Evolutionary conservation across 2,329 filamentous ascomycete genomes (phyloP).

Genomic region (Aureobasidium sp.): DNA sequence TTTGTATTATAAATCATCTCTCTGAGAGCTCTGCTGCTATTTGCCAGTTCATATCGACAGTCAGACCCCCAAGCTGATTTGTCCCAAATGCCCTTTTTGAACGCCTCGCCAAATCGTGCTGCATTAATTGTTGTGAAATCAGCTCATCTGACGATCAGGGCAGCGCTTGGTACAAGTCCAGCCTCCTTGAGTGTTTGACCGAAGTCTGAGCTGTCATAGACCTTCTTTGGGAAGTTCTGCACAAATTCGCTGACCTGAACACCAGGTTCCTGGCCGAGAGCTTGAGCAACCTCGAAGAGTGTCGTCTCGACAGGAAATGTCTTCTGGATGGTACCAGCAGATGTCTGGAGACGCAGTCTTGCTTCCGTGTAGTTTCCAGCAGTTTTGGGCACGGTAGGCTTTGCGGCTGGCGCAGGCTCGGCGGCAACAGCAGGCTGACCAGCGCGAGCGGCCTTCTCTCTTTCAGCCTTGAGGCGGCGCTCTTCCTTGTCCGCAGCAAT

Average conservation of each 20-base stretch:
- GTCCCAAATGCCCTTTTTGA: not conserved
- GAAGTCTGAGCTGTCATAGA: conserved; percentile 64
- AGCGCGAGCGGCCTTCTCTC: conserved; percentile 59
- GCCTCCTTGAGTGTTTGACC: conserved; percentile 89
- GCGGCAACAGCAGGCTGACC: conserved; percentile 37
- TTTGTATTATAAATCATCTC: not conserved
- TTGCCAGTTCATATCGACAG: conserved; percentile 2
- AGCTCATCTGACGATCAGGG: conserved; percentile 60
- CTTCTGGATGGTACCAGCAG: conserved; percentile 72
- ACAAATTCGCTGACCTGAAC: conserved; percentile 67
- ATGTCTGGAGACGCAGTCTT: conserved; percentile 72
- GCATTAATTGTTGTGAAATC: not conserved
- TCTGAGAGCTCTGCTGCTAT: not conserved
- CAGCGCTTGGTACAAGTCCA: conserved; percentile 83
- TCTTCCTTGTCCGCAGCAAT: conserved; percentile 94
- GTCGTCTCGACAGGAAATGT: conserved; percentile 85
- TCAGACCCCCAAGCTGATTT: not conserved
- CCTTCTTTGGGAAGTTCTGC: conserved; percentile 81
- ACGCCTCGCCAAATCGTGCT: conserved; percentile 3
- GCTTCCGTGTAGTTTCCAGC: conserved; percentile 71
- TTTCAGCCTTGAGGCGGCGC: conserved; percentile 74
- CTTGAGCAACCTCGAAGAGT: conserved; percentile 81
- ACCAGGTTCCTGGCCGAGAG: conserved; percentile 64
- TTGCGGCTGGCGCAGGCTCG: conserved; percentile 36
- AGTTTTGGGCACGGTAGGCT: conserved; percentile 51